Evolutionary conservation across 768 basidiomycete species (phyloP).

Genomic region (Lactarius evosmus): DNA sequence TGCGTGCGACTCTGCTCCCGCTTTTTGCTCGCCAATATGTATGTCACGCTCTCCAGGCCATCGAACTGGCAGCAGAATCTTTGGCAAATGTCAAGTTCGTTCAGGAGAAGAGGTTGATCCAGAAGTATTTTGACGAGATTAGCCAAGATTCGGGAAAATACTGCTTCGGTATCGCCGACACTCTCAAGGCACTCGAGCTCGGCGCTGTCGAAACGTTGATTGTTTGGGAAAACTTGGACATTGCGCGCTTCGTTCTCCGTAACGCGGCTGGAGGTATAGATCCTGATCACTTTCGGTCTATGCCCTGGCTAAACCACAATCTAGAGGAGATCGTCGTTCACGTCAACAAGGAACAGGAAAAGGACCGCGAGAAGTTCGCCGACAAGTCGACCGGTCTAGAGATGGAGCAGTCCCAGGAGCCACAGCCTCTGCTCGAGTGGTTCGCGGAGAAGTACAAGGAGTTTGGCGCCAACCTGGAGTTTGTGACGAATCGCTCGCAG

Average conservation of each 20-base stretch:
- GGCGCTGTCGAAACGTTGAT: conserved; percentile 96
- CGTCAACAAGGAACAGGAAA: conserved; percentile 77
- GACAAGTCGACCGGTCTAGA: conserved; percentile 94
- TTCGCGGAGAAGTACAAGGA: conserved; percentile 98
- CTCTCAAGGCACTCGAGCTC: conserved; percentile 92
- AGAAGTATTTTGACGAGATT: conserved; percentile 99
- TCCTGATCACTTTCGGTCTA: neutral
- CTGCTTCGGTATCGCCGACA: conserved; percentile 97
- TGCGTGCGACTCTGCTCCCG: conserved; percentile 33
- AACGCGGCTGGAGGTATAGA: conserved; percentile 84
- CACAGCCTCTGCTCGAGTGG: conserved; percentile 92
- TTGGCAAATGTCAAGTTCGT: conserved; percentile 99
- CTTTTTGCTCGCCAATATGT: neutral
- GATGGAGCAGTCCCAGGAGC: conserved; percentile 87
- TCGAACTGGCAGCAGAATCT: conserved; percentile 93
- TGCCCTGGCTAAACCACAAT: conserved; percentile 4
- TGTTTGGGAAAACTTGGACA: conserved; percentile 97
- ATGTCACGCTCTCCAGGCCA: conserved; percentile 55
- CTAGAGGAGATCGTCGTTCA: conserved; percentile 83
- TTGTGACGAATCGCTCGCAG: conserved; percentile 93
- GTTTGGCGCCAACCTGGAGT: conserved; percentile 93
- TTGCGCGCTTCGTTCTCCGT: conserved; percentile 80
- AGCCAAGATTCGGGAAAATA: conserved; percentile 95
- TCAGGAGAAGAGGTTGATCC: conserved; percentile 97
- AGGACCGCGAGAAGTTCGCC: conserved; percentile 90